These are phyloP conservation scores for Climacium dendroides DNA, from an alignment of 225 moss, liverwort and hornwort genomes.

Conservation along the genomic window DNA sequence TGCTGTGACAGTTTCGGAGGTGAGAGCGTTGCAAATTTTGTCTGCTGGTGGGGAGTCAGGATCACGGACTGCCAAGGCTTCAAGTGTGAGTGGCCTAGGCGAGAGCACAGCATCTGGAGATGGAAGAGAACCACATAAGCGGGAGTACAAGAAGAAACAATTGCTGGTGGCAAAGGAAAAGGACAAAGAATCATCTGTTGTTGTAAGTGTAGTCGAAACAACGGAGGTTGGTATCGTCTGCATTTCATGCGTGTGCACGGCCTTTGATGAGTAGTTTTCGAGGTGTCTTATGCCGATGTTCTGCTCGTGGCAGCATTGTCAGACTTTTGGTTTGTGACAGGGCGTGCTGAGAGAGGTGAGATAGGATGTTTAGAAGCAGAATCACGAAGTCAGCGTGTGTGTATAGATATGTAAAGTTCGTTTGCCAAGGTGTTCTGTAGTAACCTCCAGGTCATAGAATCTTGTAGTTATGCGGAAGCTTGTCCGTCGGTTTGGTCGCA, in stretches of 20 bases:
- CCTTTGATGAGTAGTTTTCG: not conserved
- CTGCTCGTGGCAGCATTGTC: not conserved
- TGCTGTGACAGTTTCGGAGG: not conserved
- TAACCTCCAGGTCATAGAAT: not conserved
- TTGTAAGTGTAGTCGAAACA: slow-evolving; percentile 3
- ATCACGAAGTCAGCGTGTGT: not conserved
- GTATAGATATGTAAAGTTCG: not conserved
- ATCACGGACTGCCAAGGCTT: slow-evolving; percentile 24
- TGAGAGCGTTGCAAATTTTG: slow-evolving; percentile 9
- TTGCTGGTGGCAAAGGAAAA: slow-evolving; percentile 50
- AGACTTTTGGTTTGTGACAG: not conserved
- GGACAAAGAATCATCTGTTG: slow-evolving; percentile 36
- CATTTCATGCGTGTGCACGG: not conserved
- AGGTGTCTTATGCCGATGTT: not conserved
- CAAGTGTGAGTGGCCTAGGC: not conserved
- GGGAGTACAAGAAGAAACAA: slow-evolving; percentile 50
- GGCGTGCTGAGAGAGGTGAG: not conserved
- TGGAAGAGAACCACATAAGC: slow-evolving; percentile 47
- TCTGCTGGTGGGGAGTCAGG: slow-evolving; percentile 27
- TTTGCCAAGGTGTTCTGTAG: not conserved
- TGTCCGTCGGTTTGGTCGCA: not conserved
- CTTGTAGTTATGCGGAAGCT: not conserved
- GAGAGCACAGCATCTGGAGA: slow-evolving; percentile 24
- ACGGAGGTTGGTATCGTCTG: not conserved
- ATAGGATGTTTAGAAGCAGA: not conserved